Base-by-base conservation (phyloP, 83 land plant species). In the Picea engelmannii region DNA sequence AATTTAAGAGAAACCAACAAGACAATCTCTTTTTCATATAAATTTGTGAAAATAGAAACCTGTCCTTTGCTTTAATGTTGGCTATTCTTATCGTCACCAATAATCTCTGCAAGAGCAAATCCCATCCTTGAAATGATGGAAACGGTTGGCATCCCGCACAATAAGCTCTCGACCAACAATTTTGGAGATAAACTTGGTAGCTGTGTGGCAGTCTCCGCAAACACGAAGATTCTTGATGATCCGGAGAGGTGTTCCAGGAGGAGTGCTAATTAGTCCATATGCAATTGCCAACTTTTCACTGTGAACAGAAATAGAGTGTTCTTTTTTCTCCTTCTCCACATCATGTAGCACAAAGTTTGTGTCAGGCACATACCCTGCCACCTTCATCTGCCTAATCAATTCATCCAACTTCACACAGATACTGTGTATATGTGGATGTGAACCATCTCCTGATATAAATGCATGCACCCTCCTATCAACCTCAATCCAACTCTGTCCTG, bases 161-260 rank as follows among this genome's bases (percentile, higher is more conserved):
- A 85, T 55, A 61, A 85, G 75, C 58, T 85, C 86, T 42, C 80
- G 38, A 21, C 52, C 84, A 13, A 55, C 86, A 58, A 85, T 27
- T 52, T 66, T 76, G 11, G 86, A 85, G 44, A 85, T 85, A n/a
- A 85, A 40, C 78, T 84, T 81, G 79, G 88, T 74, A n/a, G 91
- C 91, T 20, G 60, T 70, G 35, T 86, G 87, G 69, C 84, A 74
- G 23, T 82, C 85, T 12, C 75, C 82, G 40, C 84, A 82, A 38
- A 84, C 68, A 52, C 85, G 38, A 12, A 84, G 78, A 40, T 84
- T 84, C 78, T 84, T 84, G 60, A 79, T 84, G 67, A 84, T 73
- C 77, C 82, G 44, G 1, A 84, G 65, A 16, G 85, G 71, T 11
- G 70, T 80, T 13, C 82, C 78, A 10, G 78, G 24, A 15, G 78